Percentiles rank a stretch among this genome's conserved stretches.
phyloP scores from a whole-genome alignment of 2,329 filamentous ascomycete species.

The Colletotrichum trifolii region DNA sequence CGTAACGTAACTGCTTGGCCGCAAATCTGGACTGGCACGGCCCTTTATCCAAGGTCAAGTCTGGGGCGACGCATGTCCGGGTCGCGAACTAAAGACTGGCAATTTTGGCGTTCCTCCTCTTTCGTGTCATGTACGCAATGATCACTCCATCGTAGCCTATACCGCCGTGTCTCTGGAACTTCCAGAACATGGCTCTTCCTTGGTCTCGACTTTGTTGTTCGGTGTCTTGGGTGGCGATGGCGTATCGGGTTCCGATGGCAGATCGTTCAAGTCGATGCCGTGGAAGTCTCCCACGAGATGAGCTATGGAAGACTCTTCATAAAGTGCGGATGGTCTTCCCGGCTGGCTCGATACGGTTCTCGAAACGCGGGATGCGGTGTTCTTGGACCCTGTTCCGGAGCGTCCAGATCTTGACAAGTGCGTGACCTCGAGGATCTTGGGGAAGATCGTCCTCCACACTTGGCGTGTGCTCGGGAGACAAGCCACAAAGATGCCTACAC shows the following conservation, averaged over 20 bases:
- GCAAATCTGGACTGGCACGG: too few species aligned
- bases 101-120: too few species aligned
- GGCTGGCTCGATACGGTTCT: not conserved
- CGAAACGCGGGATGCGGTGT: conserved; percentile 5
- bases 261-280: conserved; percentile 12
- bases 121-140: too few species aligned
- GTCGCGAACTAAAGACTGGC: too few species aligned
- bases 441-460: conserved; percentile 15
- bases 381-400: conserved; percentile 15
- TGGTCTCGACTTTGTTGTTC: not conserved
- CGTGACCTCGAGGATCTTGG: conserved; percentile 20
- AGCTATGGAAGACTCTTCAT: conserved; percentile 28
- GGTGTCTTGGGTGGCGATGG: conserved; percentile 5
- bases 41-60: too few species aligned
- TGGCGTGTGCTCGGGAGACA: conserved; percentile 29
- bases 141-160: too few species aligned
- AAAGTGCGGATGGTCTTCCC: not conserved
- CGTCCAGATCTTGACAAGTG: conserved; percentile 13
- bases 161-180: too few species aligned
- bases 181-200: too few species aligned
- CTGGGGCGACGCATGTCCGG: too few species aligned
- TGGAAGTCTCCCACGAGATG: conserved; percentile 27
- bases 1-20: too few species aligned
- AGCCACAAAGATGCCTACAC: conserved; percentile 24
- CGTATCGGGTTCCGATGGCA: conserved; percentile 13